Evolutionary conservation across 768 basidiomycete species (phyloP).

Genomic region (Daedalea quercina): DNA sequence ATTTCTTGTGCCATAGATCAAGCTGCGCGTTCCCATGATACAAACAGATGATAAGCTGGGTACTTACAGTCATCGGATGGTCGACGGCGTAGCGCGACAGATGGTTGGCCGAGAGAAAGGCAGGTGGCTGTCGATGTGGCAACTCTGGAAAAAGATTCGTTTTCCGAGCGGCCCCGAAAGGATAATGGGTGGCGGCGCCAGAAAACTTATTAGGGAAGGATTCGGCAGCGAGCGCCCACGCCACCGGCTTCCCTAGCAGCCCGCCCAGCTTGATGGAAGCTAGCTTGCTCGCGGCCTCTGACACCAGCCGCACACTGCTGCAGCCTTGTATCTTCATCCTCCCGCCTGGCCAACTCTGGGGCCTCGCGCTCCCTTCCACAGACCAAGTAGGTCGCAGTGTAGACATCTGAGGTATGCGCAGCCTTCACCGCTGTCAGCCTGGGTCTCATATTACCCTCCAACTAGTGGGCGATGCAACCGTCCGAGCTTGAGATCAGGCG

Average conservation of each 20-base stretch:
- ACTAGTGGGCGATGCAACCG: conserved; percentile 47
- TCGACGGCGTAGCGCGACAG: too few species aligned
- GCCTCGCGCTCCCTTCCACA: not conserved
- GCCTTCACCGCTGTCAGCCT: not conserved
- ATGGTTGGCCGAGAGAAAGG: too few species aligned
- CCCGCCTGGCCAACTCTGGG: not conserved
- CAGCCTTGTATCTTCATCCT: conserved; percentile 1
- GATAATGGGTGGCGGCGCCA: not conserved
- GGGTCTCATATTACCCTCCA: not conserved
- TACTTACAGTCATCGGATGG: too few species aligned
- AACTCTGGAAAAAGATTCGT: not conserved
- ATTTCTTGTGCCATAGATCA: too few species aligned
- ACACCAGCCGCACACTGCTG: not conserved
- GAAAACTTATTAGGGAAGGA: not conserved
- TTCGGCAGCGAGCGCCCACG: conserved; percentile 1
- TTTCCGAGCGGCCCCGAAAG: not conserved
- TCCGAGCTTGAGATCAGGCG: conserved; percentile 81
- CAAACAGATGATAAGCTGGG: too few species aligned
- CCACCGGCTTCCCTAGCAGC: not conserved
- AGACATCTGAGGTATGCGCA: not conserved
- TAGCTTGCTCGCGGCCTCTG: not conserved
- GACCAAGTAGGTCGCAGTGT: not conserved
- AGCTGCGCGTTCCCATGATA: too few species aligned
- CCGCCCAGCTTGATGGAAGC: not conserved
- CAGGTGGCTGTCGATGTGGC: too few species aligned